A percentile compares a stretch with the other conserved stretches of the same genome.
Evolutionary conservation across 2,329 filamentous ascomycete species (phyloP).

Genomic region (Fusarium acutatum): DNA sequence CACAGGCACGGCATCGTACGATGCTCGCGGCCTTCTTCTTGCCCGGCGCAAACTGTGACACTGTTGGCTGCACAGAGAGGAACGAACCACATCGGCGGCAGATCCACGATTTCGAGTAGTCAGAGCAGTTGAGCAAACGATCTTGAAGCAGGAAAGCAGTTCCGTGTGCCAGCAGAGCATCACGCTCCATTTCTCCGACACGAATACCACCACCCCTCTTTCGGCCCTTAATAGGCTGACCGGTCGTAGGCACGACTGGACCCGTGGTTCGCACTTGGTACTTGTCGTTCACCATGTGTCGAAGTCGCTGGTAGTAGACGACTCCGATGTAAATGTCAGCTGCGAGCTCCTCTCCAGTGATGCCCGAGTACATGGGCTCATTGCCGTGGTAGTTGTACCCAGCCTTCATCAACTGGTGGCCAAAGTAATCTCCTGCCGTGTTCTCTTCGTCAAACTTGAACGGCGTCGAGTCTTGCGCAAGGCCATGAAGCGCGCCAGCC

Average conservation of each 20-base stretch:
- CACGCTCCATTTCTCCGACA: conserved; percentile 99
- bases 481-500: conserved; percentile 89
- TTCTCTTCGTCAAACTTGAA: conserved; percentile 95
- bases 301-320: conserved; percentile 96
- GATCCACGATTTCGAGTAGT: conserved; percentile 89
- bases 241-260: conserved; percentile 87
- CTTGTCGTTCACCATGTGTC: conserved; percentile 99
- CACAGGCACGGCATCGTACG: conserved; percentile 83
- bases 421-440: conserved; percentile 93
- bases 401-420: conserved; percentile 91
- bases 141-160: conserved; percentile 96
- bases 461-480: conserved; percentile 95
- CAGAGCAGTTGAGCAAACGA: conserved; percentile 94
- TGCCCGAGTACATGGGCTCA: conserved; percentile 97
- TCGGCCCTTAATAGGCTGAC: conserved; percentile 96
- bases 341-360: conserved; percentile 91
- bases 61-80: conserved; percentile 83
- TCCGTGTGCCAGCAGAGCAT: conserved; percentile 92
- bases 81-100: conserved; percentile 92
- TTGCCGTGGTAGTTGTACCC: conserved; percentile 99
- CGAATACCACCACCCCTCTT: conserved; percentile 98
- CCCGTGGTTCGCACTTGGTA: conserved; percentile 98
- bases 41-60: conserved; percentile 67
- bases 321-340: conserved; percentile 97
- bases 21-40: conserved; percentile 73